Evolutionary conservation across 176 grass and related monocot genomes (phyloP).

Genomic region (Aegilops tauschii): DNA sequence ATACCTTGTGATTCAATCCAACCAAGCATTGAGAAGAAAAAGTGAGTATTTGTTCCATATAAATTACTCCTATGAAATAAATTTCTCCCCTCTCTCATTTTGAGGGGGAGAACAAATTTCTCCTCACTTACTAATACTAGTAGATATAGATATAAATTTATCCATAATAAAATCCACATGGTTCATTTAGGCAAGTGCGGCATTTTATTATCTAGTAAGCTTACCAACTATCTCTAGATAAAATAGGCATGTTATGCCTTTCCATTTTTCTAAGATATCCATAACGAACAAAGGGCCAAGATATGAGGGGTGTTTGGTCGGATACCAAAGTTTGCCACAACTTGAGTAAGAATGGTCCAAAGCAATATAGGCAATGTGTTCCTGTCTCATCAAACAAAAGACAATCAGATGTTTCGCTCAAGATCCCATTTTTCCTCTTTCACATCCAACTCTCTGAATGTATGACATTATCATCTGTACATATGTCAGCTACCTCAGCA

Average conservation of each 20-base stretch:
- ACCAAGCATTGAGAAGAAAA: no score
- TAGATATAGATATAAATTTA: no score
- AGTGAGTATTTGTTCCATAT: no score
- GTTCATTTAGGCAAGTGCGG: background rate
- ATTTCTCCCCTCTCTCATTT: no score
- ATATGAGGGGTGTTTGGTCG: background rate
- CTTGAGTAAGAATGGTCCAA: slow-evolving; percentile 1
- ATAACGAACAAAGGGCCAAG: background rate
- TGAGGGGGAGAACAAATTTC: no score
- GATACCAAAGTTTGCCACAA: background rate
- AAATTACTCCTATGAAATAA: no score
- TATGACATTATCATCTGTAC: background rate
- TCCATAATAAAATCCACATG: background rate
- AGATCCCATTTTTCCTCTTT: background rate
- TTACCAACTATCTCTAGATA: background rate
- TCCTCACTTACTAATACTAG: no score
- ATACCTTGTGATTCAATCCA: no score
- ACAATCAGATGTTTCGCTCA: background rate
- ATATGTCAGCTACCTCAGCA: background rate
- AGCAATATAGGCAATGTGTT: background rate
- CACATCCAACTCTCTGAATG: background rate
- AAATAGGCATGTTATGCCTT: background rate
- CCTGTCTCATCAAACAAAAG: background rate
- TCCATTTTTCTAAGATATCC: slow-evolving; percentile 6
- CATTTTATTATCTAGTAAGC: slow-evolving; percentile 14